Conservation (phyloP, 1,139 yeast genomes). For the Blastobotrys niveus region DNA sequence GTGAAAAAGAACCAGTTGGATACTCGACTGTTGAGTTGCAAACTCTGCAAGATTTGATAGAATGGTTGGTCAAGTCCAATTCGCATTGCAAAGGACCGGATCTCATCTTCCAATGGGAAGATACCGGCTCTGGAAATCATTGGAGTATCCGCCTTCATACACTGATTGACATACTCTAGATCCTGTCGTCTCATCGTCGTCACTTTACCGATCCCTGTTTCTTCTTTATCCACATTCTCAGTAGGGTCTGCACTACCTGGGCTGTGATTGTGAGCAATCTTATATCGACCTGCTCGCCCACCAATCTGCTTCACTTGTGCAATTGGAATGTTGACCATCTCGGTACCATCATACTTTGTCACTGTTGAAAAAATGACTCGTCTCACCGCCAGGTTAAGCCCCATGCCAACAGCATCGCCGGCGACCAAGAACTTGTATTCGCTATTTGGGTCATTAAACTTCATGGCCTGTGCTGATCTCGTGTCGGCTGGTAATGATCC, state of each 20-base stretch:
- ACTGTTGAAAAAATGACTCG: constrained; percentile 69
- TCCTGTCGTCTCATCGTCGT: constrained; percentile 30
- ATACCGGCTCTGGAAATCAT: constrained; percentile 27
- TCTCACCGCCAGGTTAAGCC: constrained; percentile 76
- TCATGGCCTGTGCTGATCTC: constrained; percentile 72
- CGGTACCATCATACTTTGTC: constrained; percentile 65
- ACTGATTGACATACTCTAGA: constrained; percentile 27
- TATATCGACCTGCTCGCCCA: constrained; percentile 90
- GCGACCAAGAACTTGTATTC: constrained; percentile 78
- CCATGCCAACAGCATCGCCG: constrained; percentile 98
- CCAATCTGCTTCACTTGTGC: constrained; percentile 81
- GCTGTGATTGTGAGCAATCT: constrained; percentile 27
- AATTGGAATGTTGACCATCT: constrained; percentile 44
- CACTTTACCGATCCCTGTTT: constrained; percentile 45
- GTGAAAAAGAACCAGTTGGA: constrained; percentile 22
- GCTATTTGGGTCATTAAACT: constrained; percentile 61
- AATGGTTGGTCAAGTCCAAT: constrained; percentile 22
- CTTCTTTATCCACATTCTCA: constrained; percentile 43
- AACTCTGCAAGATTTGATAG: constrained; percentile 22
- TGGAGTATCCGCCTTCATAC: constrained; percentile 29
- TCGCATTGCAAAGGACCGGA: constrained; percentile 24
- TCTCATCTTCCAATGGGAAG: constrained; percentile 29
- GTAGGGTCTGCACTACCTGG: constrained; percentile 14
- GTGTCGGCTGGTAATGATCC: constrained; percentile 98
- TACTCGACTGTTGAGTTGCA: constrained; percentile 21